phyloP scores from a whole-genome alignment of 495 filamentous ascomycete genomes.

The Lichenothelia convexa region DNA sequence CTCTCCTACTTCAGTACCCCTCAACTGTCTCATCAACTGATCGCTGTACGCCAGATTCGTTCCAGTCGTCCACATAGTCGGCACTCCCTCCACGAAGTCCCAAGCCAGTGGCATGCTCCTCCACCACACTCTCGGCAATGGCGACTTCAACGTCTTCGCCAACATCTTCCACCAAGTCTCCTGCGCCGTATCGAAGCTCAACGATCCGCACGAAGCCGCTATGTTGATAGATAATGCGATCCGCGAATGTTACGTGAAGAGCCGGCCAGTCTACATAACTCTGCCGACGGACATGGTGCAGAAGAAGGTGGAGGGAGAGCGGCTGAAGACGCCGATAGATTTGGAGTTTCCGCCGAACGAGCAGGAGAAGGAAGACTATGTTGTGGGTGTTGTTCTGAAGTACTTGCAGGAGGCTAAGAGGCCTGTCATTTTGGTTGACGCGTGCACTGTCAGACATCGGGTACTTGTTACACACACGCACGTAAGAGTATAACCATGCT shows the following conservation, averaged over 20 bases:
- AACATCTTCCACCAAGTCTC: conserved; percentile 60
- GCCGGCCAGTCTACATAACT: conserved; percentile 50
- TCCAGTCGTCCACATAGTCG: conserved; percentile 69
- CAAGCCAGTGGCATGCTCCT: conserved; percentile 51
- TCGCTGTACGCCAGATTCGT: conserved; percentile 62
- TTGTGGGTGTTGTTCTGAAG: conserved; percentile 61
- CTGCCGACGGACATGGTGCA: conserved; percentile 73
- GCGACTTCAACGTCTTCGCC: conserved; percentile 68
- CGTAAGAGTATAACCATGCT: not conserved
- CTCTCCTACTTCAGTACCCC: no score
- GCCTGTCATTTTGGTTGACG: conserved; percentile 78
- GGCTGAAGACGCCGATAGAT: conserved; percentile 51
- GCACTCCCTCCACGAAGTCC: conserved; percentile 41
- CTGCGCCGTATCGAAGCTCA: conserved; percentile 49
- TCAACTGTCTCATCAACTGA: no score
- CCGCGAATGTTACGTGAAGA: conserved; percentile 50
- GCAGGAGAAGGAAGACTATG: conserved; percentile 59
- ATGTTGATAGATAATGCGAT: conserved; percentile 65
- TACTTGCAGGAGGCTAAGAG: conserved; percentile 58
- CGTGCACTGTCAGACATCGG: conserved; percentile 66
- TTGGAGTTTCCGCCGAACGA: conserved; percentile 46
- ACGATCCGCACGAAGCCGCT: conserved; percentile 48
- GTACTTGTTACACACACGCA: not conserved
- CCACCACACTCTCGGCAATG: conserved; percentile 88
- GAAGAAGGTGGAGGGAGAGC: conserved; percentile 57